A percentile compares a stretch with the other conserved stretches of the same genome.
phyloP scores from a whole-genome alignment of 768 basidiomycete species.

The Cyclocybe aegerita region DNA sequence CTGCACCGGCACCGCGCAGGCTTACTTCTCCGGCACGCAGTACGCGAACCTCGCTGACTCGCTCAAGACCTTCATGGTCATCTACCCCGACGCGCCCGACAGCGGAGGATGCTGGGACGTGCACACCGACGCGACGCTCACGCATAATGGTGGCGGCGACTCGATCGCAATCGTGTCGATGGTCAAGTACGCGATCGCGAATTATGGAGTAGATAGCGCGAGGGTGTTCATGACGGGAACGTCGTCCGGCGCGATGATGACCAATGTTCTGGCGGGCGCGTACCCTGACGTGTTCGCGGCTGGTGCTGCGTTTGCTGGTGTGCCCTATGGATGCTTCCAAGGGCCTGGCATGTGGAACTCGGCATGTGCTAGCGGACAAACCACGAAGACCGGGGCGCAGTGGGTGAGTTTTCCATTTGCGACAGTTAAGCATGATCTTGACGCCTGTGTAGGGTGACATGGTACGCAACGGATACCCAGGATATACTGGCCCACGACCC shows the following conservation, averaged over 20 bases:
- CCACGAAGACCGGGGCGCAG: slow-evolving; percentile 42
- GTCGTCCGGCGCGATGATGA: slow-evolving; percentile 61
- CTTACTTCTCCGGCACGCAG: slow-evolving; percentile 46
- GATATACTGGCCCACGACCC: slow-evolving; percentile 53
- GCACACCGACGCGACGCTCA: slow-evolving; percentile 43
- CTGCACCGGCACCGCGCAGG: slow-evolving; percentile 50
- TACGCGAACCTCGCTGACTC: slow-evolving; percentile 51
- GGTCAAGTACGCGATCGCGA: slow-evolving; percentile 45
- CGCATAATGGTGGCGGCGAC: slow-evolving; percentile 55
- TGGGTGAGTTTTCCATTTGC: slow-evolving; percentile 29
- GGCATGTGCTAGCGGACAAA: slow-evolving; percentile 43
- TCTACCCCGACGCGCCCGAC: slow-evolving; percentile 44
- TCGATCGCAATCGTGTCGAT: slow-evolving; percentile 48
- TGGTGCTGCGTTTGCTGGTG: slow-evolving; percentile 49
- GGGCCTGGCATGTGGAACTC: slow-evolving; percentile 44
- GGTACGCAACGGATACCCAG: slow-evolving; percentile 47
- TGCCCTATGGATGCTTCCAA: slow-evolving; percentile 54
- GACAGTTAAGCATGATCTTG: too few relatives aligned
- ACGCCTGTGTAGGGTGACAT: slow-evolving; percentile 24
- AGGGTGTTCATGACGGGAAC: slow-evolving; percentile 55
- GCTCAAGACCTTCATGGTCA: slow-evolving; percentile 46
- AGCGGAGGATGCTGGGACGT: slow-evolving; percentile 56
- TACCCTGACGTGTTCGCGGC: slow-evolving; percentile 56
- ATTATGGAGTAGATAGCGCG: slow-evolving; percentile 42
- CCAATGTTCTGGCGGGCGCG: slow-evolving; percentile 51